Percentiles rank a stretch among this genome's conserved stretches.
Conservation (phyloP, 1,139 yeast species). For the Yamadazyma epiphylla region DNA sequence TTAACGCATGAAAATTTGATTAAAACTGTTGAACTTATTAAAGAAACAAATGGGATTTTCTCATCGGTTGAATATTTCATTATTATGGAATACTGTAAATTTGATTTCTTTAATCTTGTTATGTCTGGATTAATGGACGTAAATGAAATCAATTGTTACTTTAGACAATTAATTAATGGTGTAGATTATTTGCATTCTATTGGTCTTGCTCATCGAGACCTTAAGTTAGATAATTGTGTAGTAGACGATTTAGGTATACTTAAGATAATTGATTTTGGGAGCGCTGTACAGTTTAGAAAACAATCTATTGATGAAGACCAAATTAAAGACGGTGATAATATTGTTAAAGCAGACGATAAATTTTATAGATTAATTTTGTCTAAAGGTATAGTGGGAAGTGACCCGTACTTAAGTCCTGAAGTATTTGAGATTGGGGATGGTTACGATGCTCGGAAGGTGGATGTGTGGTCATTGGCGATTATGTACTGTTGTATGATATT, state of each 20-base stretch:
- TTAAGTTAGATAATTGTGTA: conserved; percentile 76
- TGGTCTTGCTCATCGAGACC: conserved; percentile 75
- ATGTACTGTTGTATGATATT: conserved; percentile 73
- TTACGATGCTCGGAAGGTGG: conserved; percentile 71
- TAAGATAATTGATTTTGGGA: conserved; percentile 74
- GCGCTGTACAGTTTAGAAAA: conserved; percentile 61
- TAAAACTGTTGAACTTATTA: conserved; percentile 59
- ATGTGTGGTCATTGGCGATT: conserved; percentile 77
- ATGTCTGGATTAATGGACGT: conserved; percentile 66
- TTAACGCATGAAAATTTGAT: conserved; percentile 61
- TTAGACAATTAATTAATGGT: conserved; percentile 63
- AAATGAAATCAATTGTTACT: conserved; percentile 62
- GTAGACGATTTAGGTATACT: conserved; percentile 58
- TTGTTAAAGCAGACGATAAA: conserved; percentile 15
- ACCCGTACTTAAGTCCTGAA: conserved; percentile 80
- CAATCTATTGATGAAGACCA: conserved; percentile 12
- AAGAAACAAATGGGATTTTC: conserved; percentile 25
- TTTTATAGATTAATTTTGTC: conserved; percentile 36
- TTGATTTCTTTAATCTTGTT: conserved; percentile 71
- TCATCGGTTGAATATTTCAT: conserved; percentile 47
- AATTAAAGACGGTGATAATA: conserved; percentile 20
- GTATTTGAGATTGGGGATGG: conserved; percentile 46
- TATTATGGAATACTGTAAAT: conserved; percentile 74
- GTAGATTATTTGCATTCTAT: conserved; percentile 57
- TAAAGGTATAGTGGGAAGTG: conserved; percentile 75